Evolutionary conservation across 805 yeast species (phyloP).

Genomic region (Pichia thaimueangensis): DNA sequence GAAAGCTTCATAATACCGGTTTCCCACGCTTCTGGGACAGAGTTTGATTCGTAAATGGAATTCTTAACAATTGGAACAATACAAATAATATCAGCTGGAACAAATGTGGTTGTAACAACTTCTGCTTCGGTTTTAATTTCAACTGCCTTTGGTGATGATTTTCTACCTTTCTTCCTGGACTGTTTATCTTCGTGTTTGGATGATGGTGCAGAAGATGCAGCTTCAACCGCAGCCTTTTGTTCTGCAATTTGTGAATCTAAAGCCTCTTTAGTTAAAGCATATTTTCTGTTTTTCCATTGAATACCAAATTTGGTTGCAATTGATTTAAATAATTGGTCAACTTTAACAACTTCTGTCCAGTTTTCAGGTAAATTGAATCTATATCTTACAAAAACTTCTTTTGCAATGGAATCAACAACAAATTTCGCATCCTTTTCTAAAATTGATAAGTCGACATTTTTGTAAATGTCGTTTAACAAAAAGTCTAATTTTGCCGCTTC

Average conservation of each 20-base stretch:
- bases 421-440: slow-evolving; percentile 36
- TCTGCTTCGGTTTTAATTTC: slow-evolving; percentile 16
- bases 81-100: slow-evolving; percentile 56
- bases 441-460: slow-evolving; percentile 36
- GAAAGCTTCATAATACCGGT: slow-evolving; percentile 41
- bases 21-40: slow-evolving; percentile 71
- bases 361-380: slow-evolving; percentile 47
- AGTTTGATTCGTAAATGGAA: slow-evolving; percentile 55
- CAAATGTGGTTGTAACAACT: slow-evolving; percentile 36
- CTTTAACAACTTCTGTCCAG: slow-evolving; percentile 38
- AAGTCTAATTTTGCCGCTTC: slow-evolving; percentile 39
- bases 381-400: slow-evolving; percentile 56
- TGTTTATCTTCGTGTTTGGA: slow-evolving; percentile 23
- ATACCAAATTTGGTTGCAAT: slow-evolving; percentile 76
- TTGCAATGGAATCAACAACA: slow-evolving; percentile 39
- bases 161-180: slow-evolving; percentile 29
- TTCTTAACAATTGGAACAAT: slow-evolving; percentile 74
- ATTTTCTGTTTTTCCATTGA: slow-evolving; percentile 62
- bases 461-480: slow-evolving; percentile 34
- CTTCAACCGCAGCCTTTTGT: slow-evolving; percentile 17
- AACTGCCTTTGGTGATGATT: slow-evolving; percentile 13
- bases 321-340: slow-evolving; percentile 51
- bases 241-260: slow-evolving; percentile 28
- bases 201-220: slow-evolving; percentile 14
- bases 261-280: slow-evolving; percentile 41